Evolutionary conservation across 805 yeast genomes (phyloP), one percentile per base, ranked within the genome.

Genomic region (Kluyveromyces siamensis): DNA sequence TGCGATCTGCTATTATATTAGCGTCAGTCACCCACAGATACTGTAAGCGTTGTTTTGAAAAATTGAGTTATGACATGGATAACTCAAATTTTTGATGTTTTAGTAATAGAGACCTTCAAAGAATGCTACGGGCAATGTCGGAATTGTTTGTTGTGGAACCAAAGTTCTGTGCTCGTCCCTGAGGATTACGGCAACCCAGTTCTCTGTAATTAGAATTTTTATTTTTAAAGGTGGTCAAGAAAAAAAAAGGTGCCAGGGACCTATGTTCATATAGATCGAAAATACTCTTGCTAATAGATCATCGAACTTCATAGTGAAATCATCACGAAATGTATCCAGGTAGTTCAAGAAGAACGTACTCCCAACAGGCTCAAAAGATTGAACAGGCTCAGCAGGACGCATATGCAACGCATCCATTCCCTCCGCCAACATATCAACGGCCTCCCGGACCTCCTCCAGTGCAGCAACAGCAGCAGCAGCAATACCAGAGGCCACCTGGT

Each of bases 371-470:
- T 30, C 35, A 30, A 30, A 30, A 30, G 35, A 30, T 30, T 30
- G 35, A 30, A 17, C 45, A 43, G 36, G 25, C 45, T 17, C 38
- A 43, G 14, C 45, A 43, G 7, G 14, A 30, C 11, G 14, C 35
- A 13, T 30, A 40, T 25, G 44, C 40, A 25, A 38, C 52, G 2
- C 47, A 48, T 25, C 48, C 50, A 25, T 42, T 41, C 37, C 51
- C 45, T 13, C 46, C 40, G 8, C 51, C 50, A 16, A 42, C 47
- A 18, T 45, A 46, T 21, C 46, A 45, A 25, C 48, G 56, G 11
- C 50, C 51, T 25, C 40, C 46, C 14, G 56, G 54, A 6, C 59
- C 61, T 40, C 62, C 62, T 43, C 54, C 56, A 17, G 56, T 58
- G 30, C 53, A 50, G 11, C 30, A 48, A 41, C 47, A 41, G 21